These are phyloP conservation scores for Paramecium biaurelia DNA, from an alignment of 73 alveolate species.

Conservation along the genomic window DNA sequence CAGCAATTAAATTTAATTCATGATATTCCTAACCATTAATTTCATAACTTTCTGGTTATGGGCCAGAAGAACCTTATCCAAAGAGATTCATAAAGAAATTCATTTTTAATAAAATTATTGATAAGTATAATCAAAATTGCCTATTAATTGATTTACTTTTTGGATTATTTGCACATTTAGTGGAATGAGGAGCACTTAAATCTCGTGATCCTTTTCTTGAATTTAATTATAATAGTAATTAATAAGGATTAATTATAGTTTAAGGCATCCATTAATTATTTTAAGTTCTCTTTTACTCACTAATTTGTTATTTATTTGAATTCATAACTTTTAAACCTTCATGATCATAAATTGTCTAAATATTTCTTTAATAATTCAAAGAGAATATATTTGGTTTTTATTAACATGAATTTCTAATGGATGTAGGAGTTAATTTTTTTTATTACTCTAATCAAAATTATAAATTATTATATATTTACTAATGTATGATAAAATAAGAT, in stretches of 20 bases:
- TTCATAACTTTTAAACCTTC: background rate
- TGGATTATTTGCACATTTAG: background rate
- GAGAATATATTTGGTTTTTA: background rate
- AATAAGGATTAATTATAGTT: background rate
- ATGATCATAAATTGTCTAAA: background rate
- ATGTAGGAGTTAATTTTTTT: background rate
- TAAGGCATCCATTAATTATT: background rate
- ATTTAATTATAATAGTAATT: constrained; percentile 14
- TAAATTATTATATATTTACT: background rate
- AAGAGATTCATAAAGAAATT: background rate
- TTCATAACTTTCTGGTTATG: background rate
- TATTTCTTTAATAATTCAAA: background rate
- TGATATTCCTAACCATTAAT: constrained; percentile 45
- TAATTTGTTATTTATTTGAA: background rate
- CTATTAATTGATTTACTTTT: background rate
- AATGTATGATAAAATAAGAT: background rate
- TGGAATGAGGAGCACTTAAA: constrained; percentile 19
- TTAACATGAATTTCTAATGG: background rate
- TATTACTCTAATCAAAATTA: background rate
- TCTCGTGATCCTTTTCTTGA: constrained; percentile 46
- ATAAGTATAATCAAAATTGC: background rate
- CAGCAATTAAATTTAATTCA: constrained; percentile 25
- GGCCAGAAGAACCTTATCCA: background rate
- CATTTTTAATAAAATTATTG: background rate
- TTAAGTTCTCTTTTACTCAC: background rate